Evolutionary conservation across 1,284 basidiomycete species (phyloP), one percentile per base, ranked within the genome.

Genomic region (Irpex sp.): DNA sequence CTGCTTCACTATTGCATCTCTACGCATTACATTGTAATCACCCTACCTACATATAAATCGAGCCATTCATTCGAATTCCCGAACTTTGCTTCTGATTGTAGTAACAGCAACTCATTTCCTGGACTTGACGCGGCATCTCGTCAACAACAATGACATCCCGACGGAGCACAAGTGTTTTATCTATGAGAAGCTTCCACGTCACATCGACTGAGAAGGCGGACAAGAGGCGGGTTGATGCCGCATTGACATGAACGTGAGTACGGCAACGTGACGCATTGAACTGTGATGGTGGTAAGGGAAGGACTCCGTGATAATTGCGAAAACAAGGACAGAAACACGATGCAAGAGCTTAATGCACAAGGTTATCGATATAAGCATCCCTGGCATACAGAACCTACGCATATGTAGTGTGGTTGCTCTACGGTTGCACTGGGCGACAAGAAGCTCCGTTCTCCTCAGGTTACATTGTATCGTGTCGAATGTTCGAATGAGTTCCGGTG

Each of bases 391-490:
- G 40, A 26, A 26, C 26, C 26, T 26, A 26, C 26, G 26, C 26
- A 4, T 26, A 26, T 26, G 26, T 26, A 26, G 26, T 26, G 26
- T 26, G 26, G 26, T 26, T 26, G 26, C 26, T 26, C n/a, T 47
- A 8, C 15, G 17, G 49, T 51, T 13, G 21, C 21, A 11, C 54
- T 3, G 34, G 7, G 34, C 31, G 31, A 26, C 17, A 21, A 56
- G 54, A 56, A 4, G 26, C 13, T 8, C 13, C 54, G 13, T 11
- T 11, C 26, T 36, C 34, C 21, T 26, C 31, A 26, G 11, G 54
- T 61, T 65, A 75, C 57, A 73, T 13, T 3, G 73, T 74, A 59
- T 76, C 76, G 59, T 78, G 70, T 52, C 76, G 68, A 48, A 70
- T 67, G 17, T 71, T 65, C 26, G 72, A 69, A 58, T 66, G 70